A percentile compares a stretch with the other conserved stretches of the same genome.
Evolutionary conservation across 345 rosid genomes (phyloP).

Genomic region (Eucalyptus tenuipes): DNA sequence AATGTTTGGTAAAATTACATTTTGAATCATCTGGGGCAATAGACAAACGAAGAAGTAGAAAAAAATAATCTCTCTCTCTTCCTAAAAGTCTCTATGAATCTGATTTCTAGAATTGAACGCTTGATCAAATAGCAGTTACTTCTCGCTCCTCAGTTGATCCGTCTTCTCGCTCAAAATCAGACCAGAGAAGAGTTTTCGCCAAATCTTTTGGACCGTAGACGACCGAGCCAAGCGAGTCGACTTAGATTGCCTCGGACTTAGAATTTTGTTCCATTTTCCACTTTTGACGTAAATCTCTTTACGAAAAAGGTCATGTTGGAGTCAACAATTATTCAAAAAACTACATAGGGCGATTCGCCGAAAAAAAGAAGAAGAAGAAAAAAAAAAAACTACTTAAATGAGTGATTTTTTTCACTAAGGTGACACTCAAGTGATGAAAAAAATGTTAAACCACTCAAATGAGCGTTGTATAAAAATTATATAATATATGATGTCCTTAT

Average conservation of each 20-base stretch:
- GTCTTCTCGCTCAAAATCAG: background rate
- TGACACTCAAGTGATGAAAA: background rate
- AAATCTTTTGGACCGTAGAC: background rate
- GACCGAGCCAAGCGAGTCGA: background rate
- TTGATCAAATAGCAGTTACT: background rate
- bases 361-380: background rate
- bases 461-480: background rate
- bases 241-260: background rate
- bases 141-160: background rate
- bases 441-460: background rate
- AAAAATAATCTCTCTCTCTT: background rate
- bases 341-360: background rate
- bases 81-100: background rate
- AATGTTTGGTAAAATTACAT: background rate
- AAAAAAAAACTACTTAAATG: background rate
- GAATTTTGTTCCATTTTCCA: background rate
- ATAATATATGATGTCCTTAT: background rate
- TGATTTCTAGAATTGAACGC: background rate
- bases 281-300: background rate
- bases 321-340: background rate
- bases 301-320: background rate
- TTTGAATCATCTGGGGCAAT: background rate
- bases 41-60: background rate
- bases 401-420: accelerated
- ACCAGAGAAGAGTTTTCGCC: background rate